Evolutionary conservation across 371 early-diverging fungal species (phyloP), one percentile per base, ranked within the genome.

Genomic region (Nematocida ausubeli): DNA sequence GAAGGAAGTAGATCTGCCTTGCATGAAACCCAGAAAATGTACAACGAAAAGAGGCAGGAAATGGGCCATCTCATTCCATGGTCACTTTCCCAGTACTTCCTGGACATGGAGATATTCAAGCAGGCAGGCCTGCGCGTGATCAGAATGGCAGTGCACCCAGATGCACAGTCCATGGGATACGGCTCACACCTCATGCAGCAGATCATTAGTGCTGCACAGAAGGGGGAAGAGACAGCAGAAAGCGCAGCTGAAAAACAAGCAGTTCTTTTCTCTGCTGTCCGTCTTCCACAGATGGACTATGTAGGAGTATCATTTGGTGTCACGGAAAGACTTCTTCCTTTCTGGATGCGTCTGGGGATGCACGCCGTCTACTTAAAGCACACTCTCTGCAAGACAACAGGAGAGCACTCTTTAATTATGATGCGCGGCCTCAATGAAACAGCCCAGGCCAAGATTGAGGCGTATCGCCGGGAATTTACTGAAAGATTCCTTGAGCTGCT

Each of bases 91-190:
- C 89, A 90, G 62, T 92, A 94, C 85, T 95, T 91, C 89, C 93
- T 93, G 87, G 95, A 95, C 85, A 91, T 92, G 71, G 94, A 93
- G 81, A 94, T 97, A 87, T 93, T 94, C 2, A 87, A 90, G 30
- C 87, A 93, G 42, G 90, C 91, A 1, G 98, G 99, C 40, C 92
- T 95, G 16, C 90, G 99, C 70, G 89, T 99, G n/a, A 95, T 99
- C n/a, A 92, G 99, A 70, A 95, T 99, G 79, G 96, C 97, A 37
- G 94, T 96, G 0, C 95, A 95, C 85, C 96, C 96, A 4, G 95
- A 95, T 73, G 95, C 93, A 83, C 88, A 90, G 57, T 89, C 91
- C 80, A 96, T 95, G 97, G 97, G 98, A 3, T 96, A 95, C 85
- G 99, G 99, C 1, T 86, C 89, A 24, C 88, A 92, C 22, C 92